Conservation (phyloP, 1,284 basidiomycete species). For the Ganoderma lingzhi region DNA sequence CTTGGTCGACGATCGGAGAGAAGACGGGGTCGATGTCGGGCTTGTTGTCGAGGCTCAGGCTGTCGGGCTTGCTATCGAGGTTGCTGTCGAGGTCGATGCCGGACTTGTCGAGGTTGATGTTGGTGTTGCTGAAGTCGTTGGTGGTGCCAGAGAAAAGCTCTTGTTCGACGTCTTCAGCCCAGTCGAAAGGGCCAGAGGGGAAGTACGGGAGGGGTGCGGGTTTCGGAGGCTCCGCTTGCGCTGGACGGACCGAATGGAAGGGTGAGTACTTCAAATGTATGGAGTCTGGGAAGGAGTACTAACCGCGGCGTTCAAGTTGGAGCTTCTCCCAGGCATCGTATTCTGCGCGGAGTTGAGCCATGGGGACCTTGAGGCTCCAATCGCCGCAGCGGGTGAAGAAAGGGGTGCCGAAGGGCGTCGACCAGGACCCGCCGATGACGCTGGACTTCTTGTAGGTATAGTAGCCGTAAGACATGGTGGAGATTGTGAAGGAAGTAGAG, state of each 20-base stretch:
- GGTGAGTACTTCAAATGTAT: not conserved
- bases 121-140: not conserved
- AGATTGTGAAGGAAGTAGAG: not conserved
- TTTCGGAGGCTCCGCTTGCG: not conserved
- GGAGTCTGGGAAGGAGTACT: not conserved
- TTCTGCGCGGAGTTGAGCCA: not conserved
- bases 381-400: constrained; percentile 10
- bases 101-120: not conserved
- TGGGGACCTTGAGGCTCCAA: constrained; percentile 6
- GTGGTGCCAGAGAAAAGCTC: not conserved
- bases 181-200: not conserved
- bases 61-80: constrained; percentile 1
- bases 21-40: not conserved
- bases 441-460: not conserved
- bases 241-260: not conserved
- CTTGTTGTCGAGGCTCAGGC: not conserved
- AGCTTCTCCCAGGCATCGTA: constrained; percentile 10
- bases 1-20: constrained; percentile 6
- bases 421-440: constrained; percentile 10
- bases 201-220: not conserved
- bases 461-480: not conserved
- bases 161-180: constrained; percentile 1
- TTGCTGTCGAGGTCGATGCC: not conserved
- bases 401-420: constrained; percentile 10
- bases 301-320: not conserved